phyloP scores from a whole-genome alignment of 306 rosid genomes.

The Glycine latifolia region DNA sequence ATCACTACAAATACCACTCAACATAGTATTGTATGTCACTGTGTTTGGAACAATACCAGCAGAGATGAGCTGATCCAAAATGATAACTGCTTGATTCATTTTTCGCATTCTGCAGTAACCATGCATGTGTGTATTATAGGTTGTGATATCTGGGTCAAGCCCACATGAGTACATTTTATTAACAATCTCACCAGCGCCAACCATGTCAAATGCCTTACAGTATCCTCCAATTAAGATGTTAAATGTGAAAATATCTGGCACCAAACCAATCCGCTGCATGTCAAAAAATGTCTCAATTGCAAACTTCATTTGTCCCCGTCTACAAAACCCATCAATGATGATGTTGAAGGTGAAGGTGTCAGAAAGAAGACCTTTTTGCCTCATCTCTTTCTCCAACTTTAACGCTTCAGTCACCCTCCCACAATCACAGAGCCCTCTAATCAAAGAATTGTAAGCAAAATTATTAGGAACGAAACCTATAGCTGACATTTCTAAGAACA shows the following conservation, averaged over 20 bases:
- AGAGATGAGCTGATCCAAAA: conserved; percentile 69
- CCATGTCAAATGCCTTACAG: conserved; percentile 73
- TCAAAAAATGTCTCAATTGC: conserved; percentile 64
- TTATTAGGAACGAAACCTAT: conserved; percentile 76
- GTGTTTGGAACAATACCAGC: conserved; percentile 69
- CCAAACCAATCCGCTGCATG: conserved; percentile 64
- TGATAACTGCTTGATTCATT: conserved; percentile 62
- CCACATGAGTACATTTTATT: conserved; percentile 63
- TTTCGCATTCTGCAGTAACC: conserved; percentile 64
- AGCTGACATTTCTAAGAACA: conserved; percentile 62
- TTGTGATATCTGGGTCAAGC: conserved; percentile 72
- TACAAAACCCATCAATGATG: conserved; percentile 74
- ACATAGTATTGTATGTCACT: conserved; percentile 73
- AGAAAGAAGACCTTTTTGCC: conserved; percentile 68
- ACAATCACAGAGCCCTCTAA: conserved; percentile 62
- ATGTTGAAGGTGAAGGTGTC: conserved; percentile 74
- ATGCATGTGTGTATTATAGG: conserved; percentile 69
- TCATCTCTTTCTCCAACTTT: conserved; percentile 71
- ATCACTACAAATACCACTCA: conserved; percentile 70
- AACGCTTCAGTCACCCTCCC: conserved; percentile 68
- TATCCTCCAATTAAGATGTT: conserved; percentile 78
- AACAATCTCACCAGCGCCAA: conserved; percentile 61
- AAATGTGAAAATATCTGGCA: conserved; percentile 70
- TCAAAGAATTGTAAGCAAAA: conserved; percentile 80
- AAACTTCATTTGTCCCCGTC: conserved; percentile 69